Percentiles rank a stretch among this genome's conserved stretches.
These are phyloP conservation scores for Kazachstania martiniae DNA, from an alignment of 805 yeast species.

Conservation along the genomic window DNA sequence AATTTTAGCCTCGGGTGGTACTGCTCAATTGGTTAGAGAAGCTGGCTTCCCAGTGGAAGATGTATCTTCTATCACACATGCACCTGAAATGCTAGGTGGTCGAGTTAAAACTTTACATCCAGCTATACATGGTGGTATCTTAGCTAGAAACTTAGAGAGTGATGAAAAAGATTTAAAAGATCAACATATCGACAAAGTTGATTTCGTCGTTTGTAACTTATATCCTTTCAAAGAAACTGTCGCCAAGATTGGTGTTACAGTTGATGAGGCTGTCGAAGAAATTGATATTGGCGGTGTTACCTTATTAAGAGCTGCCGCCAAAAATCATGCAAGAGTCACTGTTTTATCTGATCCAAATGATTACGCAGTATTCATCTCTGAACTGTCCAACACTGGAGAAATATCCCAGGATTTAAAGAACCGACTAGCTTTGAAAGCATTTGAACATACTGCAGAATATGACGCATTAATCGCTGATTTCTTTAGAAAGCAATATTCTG, in stretches of 20 bases:
- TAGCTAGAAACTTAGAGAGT: slow-evolving; percentile 84
- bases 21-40: slow-evolving; percentile 87
- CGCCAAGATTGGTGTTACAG: slow-evolving; percentile 88
- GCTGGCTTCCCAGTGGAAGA: slow-evolving; percentile 98
- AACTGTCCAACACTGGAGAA: slow-evolving; percentile 57
- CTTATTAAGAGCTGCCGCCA: slow-evolving; percentile 94
- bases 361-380: slow-evolving; percentile 78
- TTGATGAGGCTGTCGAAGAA: slow-evolving; percentile 97
- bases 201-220: slow-evolving; percentile 92
- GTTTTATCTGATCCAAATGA: slow-evolving; percentile 91
- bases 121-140: slow-evolving; percentile 95
- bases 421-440: slow-evolving; percentile 86
- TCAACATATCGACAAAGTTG: slow-evolving; percentile 92
- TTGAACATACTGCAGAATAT: slow-evolving; percentile 97
- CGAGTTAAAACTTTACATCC: slow-evolving; percentile 98
- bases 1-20: slow-evolving; percentile 94
- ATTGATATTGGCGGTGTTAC: slow-evolving; percentile 98
- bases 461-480: slow-evolving; percentile 93
- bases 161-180: slow-evolving; percentile 82
- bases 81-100: slow-evolving; percentile 98
- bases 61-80: slow-evolving; percentile 89
- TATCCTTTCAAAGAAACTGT: slow-evolving; percentile 98
- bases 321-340: slow-evolving; percentile 93
- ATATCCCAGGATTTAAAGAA: slow-evolving; percentile 67
- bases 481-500: slow-evolving; percentile 94